These are phyloP conservation scores for Vitis hybrid DNA, from an alignment of 177 flowering plant genomes.

Conservation along the genomic window DNA sequence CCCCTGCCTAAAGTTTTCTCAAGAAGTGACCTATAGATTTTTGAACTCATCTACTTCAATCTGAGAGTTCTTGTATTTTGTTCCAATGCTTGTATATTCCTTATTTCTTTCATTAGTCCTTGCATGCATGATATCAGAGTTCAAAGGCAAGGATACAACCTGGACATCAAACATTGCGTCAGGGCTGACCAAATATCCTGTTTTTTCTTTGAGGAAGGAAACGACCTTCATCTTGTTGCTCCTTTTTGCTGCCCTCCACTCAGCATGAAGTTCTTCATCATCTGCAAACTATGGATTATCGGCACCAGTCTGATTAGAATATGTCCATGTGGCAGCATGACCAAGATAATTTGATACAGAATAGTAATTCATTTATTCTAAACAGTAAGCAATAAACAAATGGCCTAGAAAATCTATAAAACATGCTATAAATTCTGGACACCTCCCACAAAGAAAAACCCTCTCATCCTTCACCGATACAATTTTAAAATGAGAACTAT, in stretches of 20 bases:
- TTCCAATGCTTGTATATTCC: neutral
- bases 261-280: constrained; percentile 72
- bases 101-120: neutral
- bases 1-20: neutral
- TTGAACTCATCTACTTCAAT: neutral
- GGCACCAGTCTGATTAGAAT: constrained; percentile 3
- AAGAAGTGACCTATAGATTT: neutral
- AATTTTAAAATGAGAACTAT: too few species aligned
- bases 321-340: neutral
- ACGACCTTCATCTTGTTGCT: constrained; percentile 77
- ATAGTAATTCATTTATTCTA: neutral
- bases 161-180: constrained; percentile 96
- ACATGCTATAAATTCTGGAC: too few species aligned
- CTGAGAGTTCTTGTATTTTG: neutral
- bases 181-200: constrained; percentile 83
- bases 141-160: constrained; percentile 31
- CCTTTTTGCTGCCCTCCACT: constrained; percentile 80
- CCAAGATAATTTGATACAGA: neutral
- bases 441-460: too few species aligned
- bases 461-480: too few species aligned
- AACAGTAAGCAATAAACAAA: neutral
- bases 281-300: constrained; percentile 65
- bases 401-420: too few species aligned
- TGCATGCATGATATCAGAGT: neutral
- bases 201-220: constrained; percentile 69